Evolutionary conservation across 768 basidiomycete genomes (phyloP).

Genomic region (Pseudohyphozyma bogoriensis): DNA sequence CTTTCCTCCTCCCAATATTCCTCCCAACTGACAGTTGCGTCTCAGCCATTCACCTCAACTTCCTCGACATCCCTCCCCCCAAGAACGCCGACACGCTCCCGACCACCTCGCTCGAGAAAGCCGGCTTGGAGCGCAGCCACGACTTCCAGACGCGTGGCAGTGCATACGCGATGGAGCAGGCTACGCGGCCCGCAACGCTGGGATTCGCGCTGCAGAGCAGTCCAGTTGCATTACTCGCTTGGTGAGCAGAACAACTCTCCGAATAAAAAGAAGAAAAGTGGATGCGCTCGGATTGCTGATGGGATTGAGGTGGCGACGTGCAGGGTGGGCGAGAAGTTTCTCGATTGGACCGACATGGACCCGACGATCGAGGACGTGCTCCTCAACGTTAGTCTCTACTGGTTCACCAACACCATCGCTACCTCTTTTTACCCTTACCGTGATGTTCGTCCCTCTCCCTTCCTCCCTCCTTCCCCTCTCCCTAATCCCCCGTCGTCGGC

Average conservation of each 20-base stretch:
- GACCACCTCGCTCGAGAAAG: slow-evolving; percentile 2
- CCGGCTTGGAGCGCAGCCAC: slow-evolving; percentile 3
- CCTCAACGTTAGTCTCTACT: slow-evolving; percentile 16
- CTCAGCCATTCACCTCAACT: slow-evolving; percentile 20
- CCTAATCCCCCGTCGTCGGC: not conserved
- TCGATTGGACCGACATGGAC: slow-evolving; percentile 30
- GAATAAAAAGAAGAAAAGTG: too few species aligned
- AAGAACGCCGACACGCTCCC: not conserved
- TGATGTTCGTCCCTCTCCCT: not conserved
- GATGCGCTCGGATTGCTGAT: not conserved
- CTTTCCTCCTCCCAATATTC: slow-evolving; percentile 5
- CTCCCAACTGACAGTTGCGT: too few species aligned
- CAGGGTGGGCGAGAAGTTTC: slow-evolving; percentile 29
- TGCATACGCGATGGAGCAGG: slow-evolving; percentile 23
- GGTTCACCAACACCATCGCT: slow-evolving; percentile 15
- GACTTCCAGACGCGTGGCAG: slow-evolving; percentile 24
- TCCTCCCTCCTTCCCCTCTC: not conserved
- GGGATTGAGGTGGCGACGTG: too few species aligned
- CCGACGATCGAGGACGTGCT: slow-evolving; percentile 18
- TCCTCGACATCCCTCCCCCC: slow-evolving; percentile 2
- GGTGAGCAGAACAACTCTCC: too few species aligned
- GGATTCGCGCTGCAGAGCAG: not conserved
- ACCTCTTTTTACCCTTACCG: slow-evolving; percentile 24
- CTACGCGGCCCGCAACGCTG: slow-evolving; percentile 3
- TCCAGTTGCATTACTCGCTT: not conserved